Evolutionary conservation across 1,284 basidiomycete species (phyloP), one percentile per base, ranked within the genome.

Genomic region (Mycosarcoma mackinlayi): DNA sequence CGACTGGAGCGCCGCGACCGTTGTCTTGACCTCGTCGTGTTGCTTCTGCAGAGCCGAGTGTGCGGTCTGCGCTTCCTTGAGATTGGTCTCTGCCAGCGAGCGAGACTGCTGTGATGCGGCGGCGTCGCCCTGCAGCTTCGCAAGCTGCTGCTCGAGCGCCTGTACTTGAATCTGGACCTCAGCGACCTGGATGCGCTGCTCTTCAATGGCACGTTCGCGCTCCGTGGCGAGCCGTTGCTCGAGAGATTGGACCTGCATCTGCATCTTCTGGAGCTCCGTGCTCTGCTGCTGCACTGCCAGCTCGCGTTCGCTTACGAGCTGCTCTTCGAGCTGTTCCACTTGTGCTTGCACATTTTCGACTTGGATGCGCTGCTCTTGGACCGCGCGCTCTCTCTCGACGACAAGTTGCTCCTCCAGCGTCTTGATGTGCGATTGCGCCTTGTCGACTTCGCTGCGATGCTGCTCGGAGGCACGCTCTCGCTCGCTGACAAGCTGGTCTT

Each of bases 21-120:
- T 50, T 6, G 60, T 52, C 64, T 73, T 65, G 59, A 53, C 50
- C 44, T 67, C 69, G 33, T 65, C 61, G 38, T 64, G 65, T 38
- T 68, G 56, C 57, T 69, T 68, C 31, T 60, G 64, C 40, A 73
- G 33, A 28, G 44, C 45, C 14, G 48, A 34, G 51, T 71, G 51
- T 14, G 53, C 58, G 2, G 47, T 46, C 24, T 58, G 44, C 35
- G 51, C 42, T n/a, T 61, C 54, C 14, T 62, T 61, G 31, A 59
- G 46, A 37, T 50, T 54, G 35, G 38, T 33, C 19, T 67, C 69
- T 24, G 60, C 53, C n/a, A 41, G 18, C 14, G 44, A 39, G 11
- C 61, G 51, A 28, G 51, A 53, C 41, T 53, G 51, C 24, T 53
- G 51, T 16, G 53, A 41, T 6, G 30, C 34, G 18, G 31, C 18